Evolutionary conservation across 2,329 filamentous ascomycete species (phyloP).

Genomic region (Cadophora gregata): DNA sequence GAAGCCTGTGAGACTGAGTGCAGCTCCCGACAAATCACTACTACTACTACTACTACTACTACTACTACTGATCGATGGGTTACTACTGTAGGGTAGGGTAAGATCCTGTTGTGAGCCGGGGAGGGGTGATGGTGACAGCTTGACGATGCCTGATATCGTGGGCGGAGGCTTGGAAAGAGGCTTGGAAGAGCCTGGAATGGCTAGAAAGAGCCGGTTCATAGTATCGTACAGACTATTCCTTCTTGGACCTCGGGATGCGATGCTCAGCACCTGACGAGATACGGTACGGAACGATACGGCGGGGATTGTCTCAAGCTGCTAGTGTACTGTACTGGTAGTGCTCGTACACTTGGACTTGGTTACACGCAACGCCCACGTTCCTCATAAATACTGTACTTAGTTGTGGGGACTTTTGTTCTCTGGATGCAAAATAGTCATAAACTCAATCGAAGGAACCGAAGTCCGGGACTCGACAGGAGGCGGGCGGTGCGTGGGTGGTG

Average conservation of each 20-base stretch:
- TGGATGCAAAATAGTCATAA: neutral
- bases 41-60: too few relatives aligned
- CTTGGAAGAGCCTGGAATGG: neutral
- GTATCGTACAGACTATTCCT: neutral
- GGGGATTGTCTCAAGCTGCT: neutral
- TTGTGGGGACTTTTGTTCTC: neutral
- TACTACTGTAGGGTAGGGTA: neutral
- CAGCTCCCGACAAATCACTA: neutral
- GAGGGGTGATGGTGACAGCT: neutral
- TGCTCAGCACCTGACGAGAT: neutral
- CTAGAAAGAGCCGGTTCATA: neutral
- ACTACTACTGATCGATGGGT: too few relatives aligned
- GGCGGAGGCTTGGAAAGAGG: neutral
- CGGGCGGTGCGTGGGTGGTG: neutral
- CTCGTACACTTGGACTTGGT: neutral
- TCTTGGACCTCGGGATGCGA: neutral
- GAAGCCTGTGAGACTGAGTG: neutral
- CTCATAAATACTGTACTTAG: neutral
- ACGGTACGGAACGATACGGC: neutral
- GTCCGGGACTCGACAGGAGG: neutral
- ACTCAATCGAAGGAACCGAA: neutral
- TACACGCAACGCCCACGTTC: neutral
- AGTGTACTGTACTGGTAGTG: too few relatives aligned
- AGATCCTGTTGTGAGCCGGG: neutral
- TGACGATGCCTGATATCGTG: neutral